phyloP scores from a whole-genome alignment of 176 grass and related monocot genomes.

The Urochloa ruziziensis region DNA sequence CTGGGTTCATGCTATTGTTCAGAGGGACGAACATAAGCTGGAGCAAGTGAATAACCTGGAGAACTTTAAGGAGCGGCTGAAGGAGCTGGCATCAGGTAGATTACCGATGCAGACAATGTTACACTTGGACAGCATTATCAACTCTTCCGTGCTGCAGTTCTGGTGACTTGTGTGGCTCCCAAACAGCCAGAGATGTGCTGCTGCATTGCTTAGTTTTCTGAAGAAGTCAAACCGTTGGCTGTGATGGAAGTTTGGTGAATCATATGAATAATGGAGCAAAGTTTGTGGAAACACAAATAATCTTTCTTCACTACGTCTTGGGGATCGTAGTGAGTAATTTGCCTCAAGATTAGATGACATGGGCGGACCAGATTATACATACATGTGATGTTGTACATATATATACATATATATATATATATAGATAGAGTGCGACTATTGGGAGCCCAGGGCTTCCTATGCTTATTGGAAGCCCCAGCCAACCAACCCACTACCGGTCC shows the following conservation, averaged over 20 bases:
- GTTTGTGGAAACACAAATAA: not conserved
- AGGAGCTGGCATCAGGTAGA: slow-evolving; percentile 20
- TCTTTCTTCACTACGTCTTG: slow-evolving; percentile 5
- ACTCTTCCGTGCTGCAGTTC: not conserved
- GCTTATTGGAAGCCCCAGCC: too few relatives aligned
- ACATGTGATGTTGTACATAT: not conserved
- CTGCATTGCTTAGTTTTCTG: slow-evolving; percentile 23
- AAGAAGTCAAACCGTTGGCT: slow-evolving; percentile 6
- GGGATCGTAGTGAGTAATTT: not conserved
- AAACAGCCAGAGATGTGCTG: slow-evolving; percentile 11
- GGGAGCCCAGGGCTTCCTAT: too few relatives aligned
- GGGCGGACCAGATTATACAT: not conserved
- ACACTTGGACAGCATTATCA: slow-evolving; percentile 17
- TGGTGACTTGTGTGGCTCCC: slow-evolving; percentile 2
- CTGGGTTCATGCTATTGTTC: slow-evolving; percentile 24
- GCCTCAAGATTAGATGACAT: not conserved
- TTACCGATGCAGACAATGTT: slow-evolving; percentile 38
- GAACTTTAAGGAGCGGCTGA: slow-evolving; percentile 31
- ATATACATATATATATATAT: too few relatives aligned
- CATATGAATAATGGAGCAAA: not conserved
- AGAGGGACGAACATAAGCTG: slow-evolving; percentile 30
- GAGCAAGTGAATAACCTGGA: slow-evolving; percentile 31
- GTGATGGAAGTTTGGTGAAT: slow-evolving; percentile 18
- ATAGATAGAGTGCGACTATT: too few relatives aligned
- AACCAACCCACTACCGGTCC: too few relatives aligned